These are phyloP conservation scores for Cornus controversa DNA, from an alignment of 148 eudicot genomes.

Conservation along the genomic window DNA sequence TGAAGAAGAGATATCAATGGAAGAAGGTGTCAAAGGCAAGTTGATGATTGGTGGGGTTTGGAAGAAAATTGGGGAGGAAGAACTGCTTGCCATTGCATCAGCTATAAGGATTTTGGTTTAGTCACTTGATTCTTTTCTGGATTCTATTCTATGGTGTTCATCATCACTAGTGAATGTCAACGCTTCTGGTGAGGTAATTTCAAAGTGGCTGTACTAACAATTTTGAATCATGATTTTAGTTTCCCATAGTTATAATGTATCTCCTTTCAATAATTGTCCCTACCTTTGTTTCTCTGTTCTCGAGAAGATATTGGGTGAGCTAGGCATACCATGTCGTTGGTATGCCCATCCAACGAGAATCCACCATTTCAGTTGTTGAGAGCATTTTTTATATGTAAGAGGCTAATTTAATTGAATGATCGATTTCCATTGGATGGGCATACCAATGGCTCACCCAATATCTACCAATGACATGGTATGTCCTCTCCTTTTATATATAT, in stretches of 20 bases:
- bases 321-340: no score
- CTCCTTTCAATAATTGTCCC: no score
- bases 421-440: no score
- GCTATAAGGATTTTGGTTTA: conserved; percentile 46
- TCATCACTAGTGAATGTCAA: neutral
- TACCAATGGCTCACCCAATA: no score
- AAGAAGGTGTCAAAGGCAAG: conserved; percentile 36
- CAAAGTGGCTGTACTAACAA: neutral
- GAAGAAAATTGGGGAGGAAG: conserved; percentile 60
- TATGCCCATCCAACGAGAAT: no score
- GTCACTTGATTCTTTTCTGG: neutral
- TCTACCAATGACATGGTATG: no score
- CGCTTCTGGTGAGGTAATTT: neutral
- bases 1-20: conserved; percentile 8
- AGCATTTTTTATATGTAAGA: no score
- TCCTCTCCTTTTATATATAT: no score
- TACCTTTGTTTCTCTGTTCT: no score
- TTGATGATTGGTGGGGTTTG: conserved; percentile 64
- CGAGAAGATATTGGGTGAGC: no score
- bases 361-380: no score
- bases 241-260: neutral
- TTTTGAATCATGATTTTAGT: neutral
- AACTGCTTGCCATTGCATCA: conserved; percentile 52
- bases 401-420: no score
- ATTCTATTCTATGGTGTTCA: neutral